Evolutionary conservation across 306 rosid genomes (phyloP).

Genomic region (Carpinus viminea): DNA sequence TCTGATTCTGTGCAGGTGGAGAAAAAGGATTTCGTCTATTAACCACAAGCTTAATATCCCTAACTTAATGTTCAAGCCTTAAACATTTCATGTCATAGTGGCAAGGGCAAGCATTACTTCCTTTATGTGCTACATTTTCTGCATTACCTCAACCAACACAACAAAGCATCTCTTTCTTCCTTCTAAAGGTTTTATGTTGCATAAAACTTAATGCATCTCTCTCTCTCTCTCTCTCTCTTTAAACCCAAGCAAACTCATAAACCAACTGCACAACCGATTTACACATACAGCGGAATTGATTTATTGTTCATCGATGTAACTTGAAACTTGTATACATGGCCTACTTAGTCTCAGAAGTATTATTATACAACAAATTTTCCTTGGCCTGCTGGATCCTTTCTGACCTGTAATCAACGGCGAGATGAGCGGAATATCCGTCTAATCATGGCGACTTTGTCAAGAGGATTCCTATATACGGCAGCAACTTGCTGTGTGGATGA

Average conservation of each 20-base stretch:
- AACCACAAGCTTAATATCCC: conserved; percentile 36
- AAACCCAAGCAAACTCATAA: neutral
- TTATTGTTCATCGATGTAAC: conserved; percentile 1
- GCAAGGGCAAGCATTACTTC: conserved; percentile 54
- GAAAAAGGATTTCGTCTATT: conserved; percentile 26
- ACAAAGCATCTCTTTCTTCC: conserved; percentile 36
- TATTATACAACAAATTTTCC: neutral
- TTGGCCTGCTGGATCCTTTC: conserved; percentile 3
- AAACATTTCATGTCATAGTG: conserved; percentile 31
- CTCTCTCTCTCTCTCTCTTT: neutral
- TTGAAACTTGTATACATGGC: conserved; percentile 27
- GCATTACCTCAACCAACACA: conserved; percentile 24
- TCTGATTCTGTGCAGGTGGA: conserved; percentile 38
- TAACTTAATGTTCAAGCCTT: conserved; percentile 41
- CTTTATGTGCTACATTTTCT: conserved; percentile 19
- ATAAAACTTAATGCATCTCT: neutral
- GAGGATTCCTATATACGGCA: conserved; percentile 31
- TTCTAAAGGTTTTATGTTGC: conserved; percentile 22
- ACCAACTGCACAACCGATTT: neutral
- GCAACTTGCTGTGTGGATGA: conserved; percentile 37
- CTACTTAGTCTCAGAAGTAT: conserved; percentile 14
- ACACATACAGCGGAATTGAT: neutral
- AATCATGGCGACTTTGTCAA: conserved; percentile 49
- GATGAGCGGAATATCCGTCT: conserved; percentile 50
- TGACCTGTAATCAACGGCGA: conserved; percentile 12